phyloP scores from a whole-genome alignment of 2,329 filamentous ascomycete species.

The Cercospora berteroae region DNA sequence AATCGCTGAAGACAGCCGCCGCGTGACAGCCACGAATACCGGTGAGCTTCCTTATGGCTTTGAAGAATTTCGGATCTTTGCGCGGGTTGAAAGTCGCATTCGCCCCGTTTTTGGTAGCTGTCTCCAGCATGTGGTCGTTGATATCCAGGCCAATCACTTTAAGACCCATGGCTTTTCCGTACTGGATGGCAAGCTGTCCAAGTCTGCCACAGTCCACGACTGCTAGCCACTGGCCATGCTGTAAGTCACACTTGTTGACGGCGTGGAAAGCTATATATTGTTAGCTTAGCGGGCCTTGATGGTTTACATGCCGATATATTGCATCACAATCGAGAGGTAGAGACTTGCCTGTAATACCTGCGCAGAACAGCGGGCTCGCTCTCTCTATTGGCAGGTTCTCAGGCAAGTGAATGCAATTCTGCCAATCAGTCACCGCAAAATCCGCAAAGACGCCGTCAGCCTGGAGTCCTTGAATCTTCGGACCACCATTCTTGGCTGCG shows the following conservation, averaged over 20 bases:
- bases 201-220: background rate
- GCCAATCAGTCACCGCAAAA: background rate
- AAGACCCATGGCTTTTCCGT: background rate
- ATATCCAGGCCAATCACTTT: background rate
- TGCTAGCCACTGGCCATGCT: background rate
- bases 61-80: background rate
- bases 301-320: background rate
- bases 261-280: background rate
- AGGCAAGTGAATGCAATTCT: background rate
- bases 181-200: background rate
- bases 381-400: background rate
- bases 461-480: background rate
- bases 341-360: background rate
- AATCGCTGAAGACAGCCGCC: background rate
- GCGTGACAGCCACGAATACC: background rate
- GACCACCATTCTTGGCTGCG: background rate
- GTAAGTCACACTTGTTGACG: background rate
- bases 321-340: background rate
- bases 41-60: background rate
- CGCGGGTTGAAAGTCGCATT: background rate
- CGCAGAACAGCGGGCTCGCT: background rate
- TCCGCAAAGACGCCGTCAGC: background rate
- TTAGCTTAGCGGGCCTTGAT: background rate
- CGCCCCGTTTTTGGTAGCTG: background rate
- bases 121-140: background rate